Base-by-base conservation (phyloP, 306 rosid genomes). In the Trichosanthes truncata region DNA sequence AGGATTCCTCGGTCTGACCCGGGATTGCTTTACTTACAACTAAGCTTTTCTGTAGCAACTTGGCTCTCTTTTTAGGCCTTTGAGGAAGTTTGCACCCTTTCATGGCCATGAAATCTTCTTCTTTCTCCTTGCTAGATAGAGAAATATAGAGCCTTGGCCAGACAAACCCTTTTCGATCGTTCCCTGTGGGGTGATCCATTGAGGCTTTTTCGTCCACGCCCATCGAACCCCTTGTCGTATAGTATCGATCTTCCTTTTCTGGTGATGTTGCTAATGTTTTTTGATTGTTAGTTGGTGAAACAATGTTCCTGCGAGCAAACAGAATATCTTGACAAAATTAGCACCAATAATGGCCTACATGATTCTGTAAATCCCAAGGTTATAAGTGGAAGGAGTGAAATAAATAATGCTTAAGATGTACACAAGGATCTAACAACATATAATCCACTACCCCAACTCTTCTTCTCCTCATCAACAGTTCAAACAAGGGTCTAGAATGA, bases 41-140 rank as follows among this genome's bases (percentile, higher is more conserved):
- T 83, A 87, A 49, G 83, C 90, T 86, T 80, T 76, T 83, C 38
- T 89, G 92, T 36, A 89, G 83, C 26, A 85, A 36, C 61, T 89
- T 89, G 60, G 87, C 85, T 80, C 90, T 83, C 83, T 89, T 89
- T 84, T 85, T 89, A 41, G 92, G 92, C 69, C 90, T 85, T 56
- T 87, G 92, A 55, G 92, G 89, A 76, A 81, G 90, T 83, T 87
- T 89, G 53, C 90, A 87, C 77, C 92, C 92, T 83, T 89, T 89
- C 89, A 89, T 89, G 55, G 92, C 90, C 87, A 89, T 79, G 80
- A 89, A 89, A 83, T 89, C 92, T 78, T 87, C 90, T 81, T 89
- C 90, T 79, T 89, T 89, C 71, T 89, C 92, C 55, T 87, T 89
- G 73, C 87, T 86, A 23, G 92, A 86, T 55, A 89, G 79, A 55